Conservation (phyloP, 2,329 filamentous ascomycete species). For the Exophiala calicioides region DNA sequence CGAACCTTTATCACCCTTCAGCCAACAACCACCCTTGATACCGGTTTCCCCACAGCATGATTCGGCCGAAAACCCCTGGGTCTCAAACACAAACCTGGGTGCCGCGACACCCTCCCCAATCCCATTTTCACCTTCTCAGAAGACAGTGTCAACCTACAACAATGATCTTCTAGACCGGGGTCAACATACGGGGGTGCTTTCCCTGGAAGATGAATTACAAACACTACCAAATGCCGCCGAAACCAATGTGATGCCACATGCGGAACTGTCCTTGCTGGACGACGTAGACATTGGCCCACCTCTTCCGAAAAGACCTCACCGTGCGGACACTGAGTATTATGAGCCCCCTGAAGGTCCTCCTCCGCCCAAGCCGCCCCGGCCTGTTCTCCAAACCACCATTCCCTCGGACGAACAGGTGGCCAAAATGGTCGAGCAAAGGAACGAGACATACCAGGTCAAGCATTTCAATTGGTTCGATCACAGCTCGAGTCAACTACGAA, state of each 20-base stretch:
- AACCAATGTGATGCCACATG: neutral
- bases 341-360: conserved; percentile 20
- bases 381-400: conserved; percentile 16
- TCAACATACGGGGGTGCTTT: conserved; percentile 20
- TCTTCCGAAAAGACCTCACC: conserved; percentile 16
- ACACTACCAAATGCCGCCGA: conserved; percentile 19
- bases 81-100: conserved; percentile 10
- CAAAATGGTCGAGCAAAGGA: conserved; percentile 49
- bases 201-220: conserved; percentile 19
- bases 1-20: conserved; percentile 21
- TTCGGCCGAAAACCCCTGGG: conserved; percentile 27
- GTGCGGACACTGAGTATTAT: conserved; percentile 17
- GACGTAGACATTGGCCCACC: conserved; percentile 25
- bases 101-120: conserved; percentile 22
- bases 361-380: conserved; percentile 23
- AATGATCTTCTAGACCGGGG: conserved; percentile 27
- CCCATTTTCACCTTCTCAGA: conserved; percentile 26
- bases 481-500: conserved; percentile 62
- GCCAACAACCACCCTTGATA: conserved; percentile 24
- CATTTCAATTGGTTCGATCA: conserved; percentile 82
- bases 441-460: conserved; percentile 90
- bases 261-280: conserved; percentile 27
- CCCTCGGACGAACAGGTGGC: conserved; percentile 36
- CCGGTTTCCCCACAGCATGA: conserved; percentile 17
- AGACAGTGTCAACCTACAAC: conserved; percentile 22